Conservation (phyloP, 345 rosid genomes). For the Sisymbrium altissimum region DNA sequence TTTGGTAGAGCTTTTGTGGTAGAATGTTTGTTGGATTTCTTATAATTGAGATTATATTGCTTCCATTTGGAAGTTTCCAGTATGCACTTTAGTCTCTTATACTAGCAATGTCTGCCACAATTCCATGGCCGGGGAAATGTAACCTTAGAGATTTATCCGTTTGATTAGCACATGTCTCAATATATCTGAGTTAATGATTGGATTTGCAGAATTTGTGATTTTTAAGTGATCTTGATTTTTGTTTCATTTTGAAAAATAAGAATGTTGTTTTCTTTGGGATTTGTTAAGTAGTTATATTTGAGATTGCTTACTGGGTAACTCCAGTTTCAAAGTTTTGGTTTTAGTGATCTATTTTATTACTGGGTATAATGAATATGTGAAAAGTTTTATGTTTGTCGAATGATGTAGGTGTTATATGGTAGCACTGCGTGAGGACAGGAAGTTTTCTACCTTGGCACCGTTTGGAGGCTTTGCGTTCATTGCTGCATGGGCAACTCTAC, state of each 20-base stretch:
- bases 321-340: background rate
- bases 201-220: background rate
- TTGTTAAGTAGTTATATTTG: background rate
- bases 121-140: background rate
- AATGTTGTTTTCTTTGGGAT: background rate
- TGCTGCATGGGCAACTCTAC: constrained; percentile 84
- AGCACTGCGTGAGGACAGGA: constrained; percentile 77
- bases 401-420: constrained; percentile 73
- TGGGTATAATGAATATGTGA: background rate
- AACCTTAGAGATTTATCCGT: background rate
- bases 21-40: background rate
- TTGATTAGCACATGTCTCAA: too few relatives aligned
- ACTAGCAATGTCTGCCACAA: background rate
- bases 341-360: background rate
- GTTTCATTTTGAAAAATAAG: background rate
- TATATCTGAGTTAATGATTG: background rate
- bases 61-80: background rate
- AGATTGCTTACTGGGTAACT: background rate
- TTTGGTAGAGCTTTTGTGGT: background rate
- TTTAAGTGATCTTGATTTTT: background rate
- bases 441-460: constrained; percentile 75
- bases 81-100: background rate
- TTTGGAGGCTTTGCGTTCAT: constrained; percentile 86
- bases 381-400: background rate
- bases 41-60: background rate